These are phyloP conservation scores for Pythium vanterpoolii DNA, from an alignment of 352 stramenopile genomes.

Conservation along the genomic window DNA sequence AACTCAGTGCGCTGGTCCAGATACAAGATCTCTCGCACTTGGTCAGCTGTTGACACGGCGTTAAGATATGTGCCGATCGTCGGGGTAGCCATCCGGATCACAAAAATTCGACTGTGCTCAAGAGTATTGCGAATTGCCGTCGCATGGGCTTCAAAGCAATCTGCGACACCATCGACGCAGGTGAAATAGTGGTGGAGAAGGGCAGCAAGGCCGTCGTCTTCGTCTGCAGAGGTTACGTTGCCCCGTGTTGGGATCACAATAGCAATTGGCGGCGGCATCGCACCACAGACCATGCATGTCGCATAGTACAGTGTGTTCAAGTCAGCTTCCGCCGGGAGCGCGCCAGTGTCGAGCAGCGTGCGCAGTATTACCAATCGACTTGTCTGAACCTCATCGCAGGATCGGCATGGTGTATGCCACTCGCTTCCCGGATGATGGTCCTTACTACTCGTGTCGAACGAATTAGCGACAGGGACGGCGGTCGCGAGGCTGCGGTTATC, in stretches of 20 bases:
- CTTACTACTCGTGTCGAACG: not conserved
- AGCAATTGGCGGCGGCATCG: constrained; percentile 8
- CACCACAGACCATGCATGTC: constrained; percentile 2
- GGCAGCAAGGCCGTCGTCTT: not conserved
- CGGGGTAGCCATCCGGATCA: not conserved
- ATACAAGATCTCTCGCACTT: not conserved
- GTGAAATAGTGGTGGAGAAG: constrained; percentile 9
- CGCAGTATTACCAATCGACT: constrained; percentile 7
- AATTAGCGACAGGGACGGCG: not conserved
- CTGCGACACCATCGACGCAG: not conserved
- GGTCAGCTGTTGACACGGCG: not conserved
- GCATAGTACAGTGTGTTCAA: constrained; percentile 19
- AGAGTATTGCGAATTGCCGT: constrained; percentile 1
- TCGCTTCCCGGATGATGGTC: not conserved
- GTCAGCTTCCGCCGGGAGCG: not conserved
- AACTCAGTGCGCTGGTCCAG: not conserved
- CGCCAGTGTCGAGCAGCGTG: not conserved
- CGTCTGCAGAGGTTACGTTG: not conserved
- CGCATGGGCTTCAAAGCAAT: not conserved
- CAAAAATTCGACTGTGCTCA: constrained; percentile 4
- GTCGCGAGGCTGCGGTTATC: not conserved
- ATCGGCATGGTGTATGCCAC: not conserved
- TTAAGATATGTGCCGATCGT: not conserved
- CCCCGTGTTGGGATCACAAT: not conserved
- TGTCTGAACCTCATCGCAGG: constrained; percentile 1